Evolutionary conservation across 192 early-diverging fungal genomes (phyloP).

Genomic region (Coemansia sp.): DNA sequence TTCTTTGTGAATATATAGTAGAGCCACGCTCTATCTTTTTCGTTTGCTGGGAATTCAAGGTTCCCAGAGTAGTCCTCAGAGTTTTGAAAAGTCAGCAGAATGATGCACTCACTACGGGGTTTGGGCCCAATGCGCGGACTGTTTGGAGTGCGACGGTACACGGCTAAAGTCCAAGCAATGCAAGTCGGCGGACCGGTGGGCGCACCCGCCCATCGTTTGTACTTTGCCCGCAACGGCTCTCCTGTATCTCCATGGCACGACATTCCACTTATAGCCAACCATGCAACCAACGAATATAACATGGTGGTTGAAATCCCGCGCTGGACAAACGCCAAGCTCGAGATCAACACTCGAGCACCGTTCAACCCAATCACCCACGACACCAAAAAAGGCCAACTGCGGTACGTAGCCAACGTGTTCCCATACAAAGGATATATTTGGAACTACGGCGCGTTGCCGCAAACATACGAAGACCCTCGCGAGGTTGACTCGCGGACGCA

Average conservation of each 20-base stretch:
- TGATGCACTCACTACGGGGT: too few relatives aligned
- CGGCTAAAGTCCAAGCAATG: neutral
- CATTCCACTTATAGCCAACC: constrained; percentile 87
- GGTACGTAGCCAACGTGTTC: constrained; percentile 96
- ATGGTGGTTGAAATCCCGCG: constrained; percentile 98
- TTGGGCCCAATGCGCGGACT: too few relatives aligned
- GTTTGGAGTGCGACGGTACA: too few relatives aligned
- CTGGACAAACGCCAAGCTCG: constrained; percentile 98
- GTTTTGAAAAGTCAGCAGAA: too few relatives aligned
- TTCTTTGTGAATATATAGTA: too few relatives aligned
- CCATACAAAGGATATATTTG: constrained; percentile 99
- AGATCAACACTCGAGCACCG: constrained; percentile 87
- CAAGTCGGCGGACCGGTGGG: constrained; percentile 27
- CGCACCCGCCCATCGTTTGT: constrained; percentile 23
- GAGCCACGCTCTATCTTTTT: too few relatives aligned
- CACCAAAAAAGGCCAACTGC: constrained; percentile 94
- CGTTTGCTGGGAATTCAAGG: too few relatives aligned
- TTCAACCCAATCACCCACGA: constrained; percentile 99
- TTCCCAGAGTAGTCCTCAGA: too few relatives aligned
- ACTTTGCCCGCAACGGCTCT: constrained; percentile 64
- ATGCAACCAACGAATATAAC: constrained; percentile 77
- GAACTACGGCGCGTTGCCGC: constrained; percentile 99
- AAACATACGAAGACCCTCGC: constrained; percentile 98
- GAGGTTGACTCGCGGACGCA: constrained; percentile 85
- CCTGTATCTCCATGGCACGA: constrained; percentile 96